Percentiles rank a stretch among this genome's conserved stretches.
Evolutionary conservation across 257 asterid genomes (phyloP).

Genomic region (Capsicum chinense): DNA sequence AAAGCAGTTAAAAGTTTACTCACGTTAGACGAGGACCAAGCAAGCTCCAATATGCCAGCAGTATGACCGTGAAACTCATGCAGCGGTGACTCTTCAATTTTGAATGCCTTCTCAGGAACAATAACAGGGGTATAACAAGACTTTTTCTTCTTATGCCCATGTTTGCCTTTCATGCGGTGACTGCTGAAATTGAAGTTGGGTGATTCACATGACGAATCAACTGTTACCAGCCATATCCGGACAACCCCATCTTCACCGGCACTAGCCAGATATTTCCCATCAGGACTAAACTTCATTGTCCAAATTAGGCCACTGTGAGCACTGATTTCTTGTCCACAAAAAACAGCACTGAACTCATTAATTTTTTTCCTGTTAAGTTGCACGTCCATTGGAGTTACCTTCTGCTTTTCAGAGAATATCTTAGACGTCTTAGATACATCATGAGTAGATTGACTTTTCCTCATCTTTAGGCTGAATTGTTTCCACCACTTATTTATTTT

Average conservation of each 20-base stretch:
- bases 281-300: slow-evolving; percentile 84
- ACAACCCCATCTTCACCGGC: slow-evolving; percentile 86
- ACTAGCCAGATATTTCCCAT: slow-evolving; percentile 73
- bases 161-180: slow-evolving; percentile 26
- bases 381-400: slow-evolving; percentile 38
- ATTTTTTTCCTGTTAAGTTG: slow-evolving; percentile 50
- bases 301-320: slow-evolving; percentile 69
- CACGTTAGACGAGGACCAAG: slow-evolving; percentile 91
- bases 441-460: slow-evolving; percentile 35
- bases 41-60: slow-evolving; percentile 66
- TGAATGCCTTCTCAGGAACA: slow-evolving; percentile 67
- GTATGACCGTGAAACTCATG: slow-evolving; percentile 63
- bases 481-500: slow-evolving; percentile 61
- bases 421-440: slow-evolving; percentile 34
- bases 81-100: slow-evolving; percentile 57
- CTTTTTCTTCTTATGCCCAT: slow-evolving; percentile 33
- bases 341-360: slow-evolving; percentile 60
- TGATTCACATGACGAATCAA: slow-evolving; percentile 38
- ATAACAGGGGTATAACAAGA: slow-evolving; percentile 39
- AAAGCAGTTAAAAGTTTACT: slow-evolving; percentile 32
- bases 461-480: slow-evolving; percentile 40
- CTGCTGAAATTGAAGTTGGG: slow-evolving; percentile 34
- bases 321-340: slow-evolving; percentile 56
- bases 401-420: slow-evolving; percentile 23
- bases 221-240: slow-evolving; percentile 63